Conservation (phyloP, 75 land plant genomes). For the Ceratopteris richardii region DNA sequence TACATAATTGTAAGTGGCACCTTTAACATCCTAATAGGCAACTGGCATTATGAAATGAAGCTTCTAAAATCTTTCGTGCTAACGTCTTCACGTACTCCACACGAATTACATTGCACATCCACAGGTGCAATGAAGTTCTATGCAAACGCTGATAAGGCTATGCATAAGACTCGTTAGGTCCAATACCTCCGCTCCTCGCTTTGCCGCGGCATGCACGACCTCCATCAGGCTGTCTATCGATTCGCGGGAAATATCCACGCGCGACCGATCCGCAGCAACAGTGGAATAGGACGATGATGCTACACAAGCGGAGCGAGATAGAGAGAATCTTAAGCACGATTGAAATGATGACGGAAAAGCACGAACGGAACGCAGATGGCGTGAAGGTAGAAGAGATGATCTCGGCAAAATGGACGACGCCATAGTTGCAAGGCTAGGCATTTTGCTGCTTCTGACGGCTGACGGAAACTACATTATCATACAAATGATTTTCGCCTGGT, state of each 20-base stretch:
- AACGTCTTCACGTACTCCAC: neutral
- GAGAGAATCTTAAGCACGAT: too few relatives aligned
- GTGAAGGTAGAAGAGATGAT: neutral
- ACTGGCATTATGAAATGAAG: neutral
- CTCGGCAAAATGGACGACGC: neutral
- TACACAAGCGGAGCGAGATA: neutral
- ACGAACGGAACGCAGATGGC: neutral
- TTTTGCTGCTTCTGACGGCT: too few relatives aligned
- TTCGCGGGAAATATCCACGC: slow-evolving; percentile 2
- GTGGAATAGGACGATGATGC: slow-evolving; percentile 1
- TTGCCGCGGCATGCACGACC: slow-evolving; percentile 63
- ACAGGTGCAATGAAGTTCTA: too few relatives aligned
- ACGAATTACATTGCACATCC: too few relatives aligned
- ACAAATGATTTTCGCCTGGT: too few relatives aligned
- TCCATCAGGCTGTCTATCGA: slow-evolving; percentile 43
- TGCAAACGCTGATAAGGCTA: too few relatives aligned
- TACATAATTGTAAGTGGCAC: too few relatives aligned
- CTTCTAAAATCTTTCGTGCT: too few relatives aligned
- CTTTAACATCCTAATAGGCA: too few relatives aligned
- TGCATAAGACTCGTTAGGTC: too few relatives aligned
- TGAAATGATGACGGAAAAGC: neutral
- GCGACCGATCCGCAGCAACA: slow-evolving; percentile 22
- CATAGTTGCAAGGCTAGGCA: neutral
- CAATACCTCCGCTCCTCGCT: slow-evolving; percentile 76
- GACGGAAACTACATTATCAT: too few relatives aligned